Base-by-base conservation (phyloP, 805 yeast genomes). In the Candida coleopterorum region DNA sequence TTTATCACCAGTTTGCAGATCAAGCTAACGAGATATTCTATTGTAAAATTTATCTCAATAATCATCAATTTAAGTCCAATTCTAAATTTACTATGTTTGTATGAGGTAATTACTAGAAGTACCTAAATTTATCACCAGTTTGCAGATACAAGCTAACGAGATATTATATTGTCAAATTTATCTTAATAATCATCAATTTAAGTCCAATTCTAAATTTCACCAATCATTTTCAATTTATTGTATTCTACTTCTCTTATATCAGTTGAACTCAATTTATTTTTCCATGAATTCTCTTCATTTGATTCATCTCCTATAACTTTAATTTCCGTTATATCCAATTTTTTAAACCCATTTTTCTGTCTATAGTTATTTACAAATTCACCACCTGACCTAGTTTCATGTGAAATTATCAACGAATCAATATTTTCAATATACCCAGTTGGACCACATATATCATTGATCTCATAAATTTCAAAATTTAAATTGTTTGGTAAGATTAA, bases 361-460 rank as follows among this genome's bases (percentile, higher is more conserved):
- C 99, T 72, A 25, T 70, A 70, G 10, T 75, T 63, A 51, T 94
- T 93, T 29, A 93, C 81, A 39, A 68, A 66, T 0, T 63, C 73
- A 0, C 85, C 97, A 2, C 97, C 97, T 8, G 69, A 54, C 0
- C 68, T 59, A 0, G 97, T 82, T 50, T 93, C 98, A 29, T 76
- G 68, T 45, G 95, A 85, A 3, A 93, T 77, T 0, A 90, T 79
- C 27, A 93, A 68, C 0, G 88, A 82, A 46, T 89, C 85, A 26
- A 93, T 85, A 33, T 78, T 80, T 10, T 70, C 68, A 2, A 83
- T 70, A 9, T 73, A 70, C 0, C 87, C 95, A 0, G 98, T 88
- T 4, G 97, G 98, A 0, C 99, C 99, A 60, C 94, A 88, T 0
- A 89, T 73, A 54, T 93, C 97, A 41, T 79, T 72, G 31, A 93